Percentiles rank a stretch among this genome's conserved stretches.
phyloP scores from a whole-genome alignment of 352 stramenopile species.

The Phytophthora syringae region DNA sequence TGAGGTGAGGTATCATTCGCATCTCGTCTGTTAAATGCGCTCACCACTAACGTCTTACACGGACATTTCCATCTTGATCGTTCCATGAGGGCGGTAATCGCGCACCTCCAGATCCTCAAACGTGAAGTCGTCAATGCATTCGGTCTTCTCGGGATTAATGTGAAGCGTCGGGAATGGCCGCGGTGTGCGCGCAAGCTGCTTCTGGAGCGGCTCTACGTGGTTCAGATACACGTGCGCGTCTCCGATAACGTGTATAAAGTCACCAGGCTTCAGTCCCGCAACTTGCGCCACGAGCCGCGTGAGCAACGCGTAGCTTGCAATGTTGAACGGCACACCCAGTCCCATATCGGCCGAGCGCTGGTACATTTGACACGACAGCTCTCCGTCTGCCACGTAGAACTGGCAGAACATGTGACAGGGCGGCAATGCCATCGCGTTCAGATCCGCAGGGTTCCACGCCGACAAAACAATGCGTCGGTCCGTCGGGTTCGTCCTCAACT shows the following conservation, averaged over 20 bases:
- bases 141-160: constrained; percentile 88
- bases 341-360: constrained; percentile 99
- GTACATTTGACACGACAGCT: constrained; percentile 97
- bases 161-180: constrained; percentile 95
- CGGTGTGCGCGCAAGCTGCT: constrained; percentile 95
- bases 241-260: constrained; percentile 99
- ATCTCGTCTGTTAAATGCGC: not conserved
- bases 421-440: constrained; percentile 98
- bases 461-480: constrained; percentile 98
- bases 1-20: too few species aligned
- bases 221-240: constrained; percentile 99
- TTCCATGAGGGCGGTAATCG: constrained; percentile 95
- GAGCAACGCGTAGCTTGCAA: constrained; percentile 98
- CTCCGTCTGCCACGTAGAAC: constrained; percentile 89
- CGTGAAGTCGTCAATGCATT: constrained; percentile 95
- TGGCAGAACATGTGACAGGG: constrained; percentile 99
- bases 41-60: constrained; percentile 52
- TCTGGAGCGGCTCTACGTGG: constrained; percentile 97
- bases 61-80: constrained; percentile 99
- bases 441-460: constrained; percentile 98
- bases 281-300: constrained; percentile 97
- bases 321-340: constrained; percentile 99
- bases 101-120: constrained; percentile 97
- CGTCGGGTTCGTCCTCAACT: constrained; percentile 97
- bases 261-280: constrained; percentile 92